Evolutionary conservation across 108 stramenopile genomes (phyloP).

Genomic region (Asterionellopsis glacialis): DNA sequence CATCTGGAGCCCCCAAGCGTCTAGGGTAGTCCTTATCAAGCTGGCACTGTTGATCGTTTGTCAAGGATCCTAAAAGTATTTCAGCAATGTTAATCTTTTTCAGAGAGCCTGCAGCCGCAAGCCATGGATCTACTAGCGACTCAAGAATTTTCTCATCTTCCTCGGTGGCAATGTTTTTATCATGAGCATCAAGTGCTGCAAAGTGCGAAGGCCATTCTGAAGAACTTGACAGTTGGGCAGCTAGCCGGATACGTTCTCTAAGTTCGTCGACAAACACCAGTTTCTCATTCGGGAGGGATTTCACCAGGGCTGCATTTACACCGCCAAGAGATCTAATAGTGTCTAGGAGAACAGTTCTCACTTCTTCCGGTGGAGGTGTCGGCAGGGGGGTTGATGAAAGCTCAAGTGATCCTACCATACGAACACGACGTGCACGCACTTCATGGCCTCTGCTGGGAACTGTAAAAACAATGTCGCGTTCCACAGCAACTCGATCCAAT

Average conservation of each 20-base stretch:
- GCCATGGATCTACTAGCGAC: conserved; percentile 51
- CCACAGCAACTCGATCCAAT: conserved; percentile 20
- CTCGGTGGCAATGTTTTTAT: conserved; percentile 7
- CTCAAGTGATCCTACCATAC: conserved; percentile 38
- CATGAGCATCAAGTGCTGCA: conserved; percentile 25
- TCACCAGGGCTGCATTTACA: conserved; percentile 23
- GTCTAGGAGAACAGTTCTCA: conserved; percentile 33
- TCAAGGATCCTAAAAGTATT: conserved; percentile 27
- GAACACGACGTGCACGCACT: conserved; percentile 37
- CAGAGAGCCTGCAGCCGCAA: conserved; percentile 31
- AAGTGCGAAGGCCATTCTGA: conserved; percentile 36
- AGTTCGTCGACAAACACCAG: conserved; percentile 26
- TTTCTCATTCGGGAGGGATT: conserved; percentile 29
- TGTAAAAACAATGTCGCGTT: conserved; percentile 34
- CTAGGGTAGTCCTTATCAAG: conserved; percentile 30
- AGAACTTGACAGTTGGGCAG: conserved; percentile 11
- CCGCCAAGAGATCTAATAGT: conserved; percentile 44
- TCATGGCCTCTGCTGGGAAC: conserved; percentile 55
- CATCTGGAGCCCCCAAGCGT: conserved; percentile 49
- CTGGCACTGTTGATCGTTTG: conserved; percentile 13
- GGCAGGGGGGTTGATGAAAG: conserved; percentile 43
- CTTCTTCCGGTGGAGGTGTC: conserved; percentile 35
- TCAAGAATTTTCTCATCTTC: conserved; percentile 25
- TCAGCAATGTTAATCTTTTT: conserved; percentile 36
- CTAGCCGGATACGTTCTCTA: conserved; percentile 25